phyloP scores from a whole-genome alignment of 2,329 filamentous ascomycete species.

The Penicillium sp. region DNA sequence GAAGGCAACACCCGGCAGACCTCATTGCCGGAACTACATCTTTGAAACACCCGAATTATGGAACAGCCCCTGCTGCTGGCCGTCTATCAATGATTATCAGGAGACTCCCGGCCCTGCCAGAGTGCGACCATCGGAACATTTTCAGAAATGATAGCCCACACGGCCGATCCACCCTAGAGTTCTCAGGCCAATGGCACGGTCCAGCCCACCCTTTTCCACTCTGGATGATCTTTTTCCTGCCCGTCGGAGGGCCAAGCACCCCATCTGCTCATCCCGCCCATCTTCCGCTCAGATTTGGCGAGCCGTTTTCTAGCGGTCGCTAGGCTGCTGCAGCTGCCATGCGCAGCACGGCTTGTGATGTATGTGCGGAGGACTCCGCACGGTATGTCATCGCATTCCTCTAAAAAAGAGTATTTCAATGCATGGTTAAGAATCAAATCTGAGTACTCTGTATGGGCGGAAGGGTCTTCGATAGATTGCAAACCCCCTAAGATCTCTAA shows the following conservation, averaged over 20 bases:
- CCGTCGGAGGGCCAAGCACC: constrained; percentile 17
- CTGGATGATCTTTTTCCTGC: not conserved
- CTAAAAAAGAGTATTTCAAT: not conserved
- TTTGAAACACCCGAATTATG: not conserved
- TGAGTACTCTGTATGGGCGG: not conserved
- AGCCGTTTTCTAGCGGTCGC: constrained; percentile 1
- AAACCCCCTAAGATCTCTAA: not conserved
- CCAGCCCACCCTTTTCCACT: constrained; percentile 20
- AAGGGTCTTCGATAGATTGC: not conserved
- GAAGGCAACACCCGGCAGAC: not conserved
- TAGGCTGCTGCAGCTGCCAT: constrained; percentile 24
- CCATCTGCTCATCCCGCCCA: constrained; percentile 21
- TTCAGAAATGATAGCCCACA: constrained; percentile 32
- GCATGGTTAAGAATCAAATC: too few relatives aligned
- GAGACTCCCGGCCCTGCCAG: constrained; percentile 12
- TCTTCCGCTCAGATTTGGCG: constrained; percentile 6
- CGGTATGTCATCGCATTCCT: not conserved
- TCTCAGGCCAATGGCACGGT: constrained; percentile 16
- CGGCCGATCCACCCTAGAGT: constrained; percentile 18
- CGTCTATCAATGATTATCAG: constrained; percentile 15
- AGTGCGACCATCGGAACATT: constrained; percentile 24
- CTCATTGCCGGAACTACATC: not conserved
- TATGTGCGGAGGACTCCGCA: not conserved
- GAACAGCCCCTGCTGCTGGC: constrained; percentile 3
- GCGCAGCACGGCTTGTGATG: not conserved